Evolutionary conservation across 257 asterid species (phyloP).

Genomic region (Lantana camara): DNA sequence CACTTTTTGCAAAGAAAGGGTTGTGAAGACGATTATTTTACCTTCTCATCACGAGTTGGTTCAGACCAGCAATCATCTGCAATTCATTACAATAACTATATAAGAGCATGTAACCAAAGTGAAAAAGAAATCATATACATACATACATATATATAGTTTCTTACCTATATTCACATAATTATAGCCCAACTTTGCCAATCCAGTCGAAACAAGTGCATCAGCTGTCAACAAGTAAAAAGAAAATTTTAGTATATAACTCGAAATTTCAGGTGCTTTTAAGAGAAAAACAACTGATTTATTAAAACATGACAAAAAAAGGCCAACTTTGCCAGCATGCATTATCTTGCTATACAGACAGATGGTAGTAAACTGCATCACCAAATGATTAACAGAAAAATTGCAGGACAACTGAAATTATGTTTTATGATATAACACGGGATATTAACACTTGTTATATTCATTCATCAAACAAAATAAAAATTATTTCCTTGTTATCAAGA

Average conservation of each 20-base stretch:
- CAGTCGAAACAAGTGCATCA: slow-evolving; percentile 85
- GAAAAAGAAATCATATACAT: slow-evolving; percentile 9
- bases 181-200: slow-evolving; percentile 86
- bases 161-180: slow-evolving; percentile 81
- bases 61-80: slow-evolving; percentile 99
- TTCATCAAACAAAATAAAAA: slow-evolving; percentile 4
- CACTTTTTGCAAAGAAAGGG: slow-evolving; percentile 9
- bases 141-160: slow-evolving; percentile 12
- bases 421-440: neutral
- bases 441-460: slow-evolving; percentile 7
- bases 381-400: neutral
- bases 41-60: slow-evolving; percentile 56
- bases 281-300: too few species aligned
- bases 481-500: neutral
- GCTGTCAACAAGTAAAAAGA: slow-evolving; percentile 49
- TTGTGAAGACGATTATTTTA: slow-evolving; percentile 28
- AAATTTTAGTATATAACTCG: slow-evolving; percentile 12
- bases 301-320: too few species aligned
- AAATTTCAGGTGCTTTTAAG: slow-evolving; percentile 5
- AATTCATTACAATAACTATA: slow-evolving; percentile 31
- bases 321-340: neutral
- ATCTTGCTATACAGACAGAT: neutral
- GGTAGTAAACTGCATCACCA: neutral
- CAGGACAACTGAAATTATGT: neutral
- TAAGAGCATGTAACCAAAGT: slow-evolving; percentile 12